Base-by-base conservation (phyloP, 768 basidiomycete species). In the Zangia roseola region DNA sequence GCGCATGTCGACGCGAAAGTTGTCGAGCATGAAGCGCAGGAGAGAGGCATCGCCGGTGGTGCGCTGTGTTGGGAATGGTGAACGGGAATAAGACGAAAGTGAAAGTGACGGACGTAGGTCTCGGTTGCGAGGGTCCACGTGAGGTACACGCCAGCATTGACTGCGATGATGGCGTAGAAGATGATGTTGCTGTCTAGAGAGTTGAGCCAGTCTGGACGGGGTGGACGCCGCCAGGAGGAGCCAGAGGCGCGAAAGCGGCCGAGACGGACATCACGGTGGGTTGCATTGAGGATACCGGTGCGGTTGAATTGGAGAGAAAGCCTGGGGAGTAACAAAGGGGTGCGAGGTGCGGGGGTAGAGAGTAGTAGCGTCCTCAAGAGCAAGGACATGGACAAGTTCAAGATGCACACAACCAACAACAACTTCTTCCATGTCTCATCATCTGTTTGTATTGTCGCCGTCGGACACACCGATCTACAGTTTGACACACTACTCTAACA, bases 391-490 rank as follows among this genome's bases (percentile, higher is more conserved):
- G 51, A 38, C 21, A 6, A 10, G 33, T 8, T 13, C 30, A 43
- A 39, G 42, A 3, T 40, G 9, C 31, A 51, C 13, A 51, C 54
- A 52, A 45, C 13, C 14, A 3, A 51, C 58, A 59, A 62, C 45
- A 45, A 43, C 5, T 26, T 26, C 1, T 4, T 20, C 19, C 30
- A 92, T 92, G 91, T 91, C 88, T 50, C 88, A 91, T 65, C 91
- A 93, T 71, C 74, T 93, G 28, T 93, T 90, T 69, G 61, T 93
- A 45, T 72, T 93, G 43, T 92, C 90, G 47, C 90, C 91, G 40
- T 86, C 90, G 47, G 91, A 93, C 67, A 88, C 88, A 17, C 91
- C 91, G 19, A 71, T 93, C 57, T 93, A 93, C 71, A 85, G 78
- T 56, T 75, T 93, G 34, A 88, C 88, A 1, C 88, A 92, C 64